Base-by-base conservation (phyloP, 2,329 filamentous ascomycete species). In the Alternaria longipes region DNA sequence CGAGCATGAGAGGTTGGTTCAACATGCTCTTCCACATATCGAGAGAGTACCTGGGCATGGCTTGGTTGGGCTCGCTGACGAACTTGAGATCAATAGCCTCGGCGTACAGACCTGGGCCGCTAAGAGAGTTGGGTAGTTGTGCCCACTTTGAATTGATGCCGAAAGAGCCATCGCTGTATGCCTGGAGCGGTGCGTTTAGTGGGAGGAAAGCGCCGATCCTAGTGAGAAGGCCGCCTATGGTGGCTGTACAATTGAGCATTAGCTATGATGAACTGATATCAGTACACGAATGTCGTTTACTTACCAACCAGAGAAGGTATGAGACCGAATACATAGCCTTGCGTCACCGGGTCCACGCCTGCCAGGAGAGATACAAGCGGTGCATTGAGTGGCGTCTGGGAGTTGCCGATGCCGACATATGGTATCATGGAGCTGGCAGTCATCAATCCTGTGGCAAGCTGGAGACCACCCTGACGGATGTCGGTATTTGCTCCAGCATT, bases 61-160 rank as follows among this genome's bases (percentile, higher is more conserved):
- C 24, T n/a, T 53, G 53, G 11, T 40, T 38, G 36, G 50, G 38
- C n/a, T 53, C 34, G 22, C 41, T 61, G 34, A 46, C 47, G 38
- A 66, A 64, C 42, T 56, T 57, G 12, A 66, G 16, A 41, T 66
- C 58, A 14, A 59, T 22, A 8, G 61, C 61, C 42, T 59, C 61
- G 5, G 53, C 49, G 40, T 65, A 65, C 9, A 60, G 18, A 6
- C 55, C 55, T n/a, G 62, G 52, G 5, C 59, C 59, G n/a, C 50
- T 54, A 5, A 26, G 36, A 1, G 54, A 59, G 24, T 62, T 64
- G 26, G 61, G 58, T 12, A 42, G 36, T 30, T 52, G 44, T 12
- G 54, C 57, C 61, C 58, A 60, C 16, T 62, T 64, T 14, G 59
- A 54, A 46, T 58, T 62, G 44, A 52, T 46, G 18, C 54, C 50